These are phyloP conservation scores for Mortierella sp. DNA, from an alignment of 371 early-diverging fungal genomes.

Conservation along the genomic window DNA sequence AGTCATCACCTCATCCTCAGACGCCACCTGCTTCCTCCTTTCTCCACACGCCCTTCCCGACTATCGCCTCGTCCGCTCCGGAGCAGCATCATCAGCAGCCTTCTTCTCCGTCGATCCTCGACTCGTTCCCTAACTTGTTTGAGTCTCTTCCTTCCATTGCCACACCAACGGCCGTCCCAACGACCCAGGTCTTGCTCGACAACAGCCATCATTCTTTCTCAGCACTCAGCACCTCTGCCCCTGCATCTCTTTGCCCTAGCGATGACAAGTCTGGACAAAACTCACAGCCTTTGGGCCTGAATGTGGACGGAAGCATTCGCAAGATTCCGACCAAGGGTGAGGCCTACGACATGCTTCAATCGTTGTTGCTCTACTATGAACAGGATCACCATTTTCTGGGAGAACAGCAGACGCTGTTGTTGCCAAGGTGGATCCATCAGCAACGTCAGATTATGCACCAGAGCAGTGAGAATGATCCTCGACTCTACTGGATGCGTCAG, in stretches of 20 bases:
- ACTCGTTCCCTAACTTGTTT: slow-evolving; percentile 31
- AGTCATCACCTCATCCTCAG: slow-evolving; percentile 12
- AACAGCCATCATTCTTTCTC: neutral
- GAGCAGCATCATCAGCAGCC: slow-evolving; percentile 15
- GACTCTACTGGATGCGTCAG: slow-evolving; percentile 1
- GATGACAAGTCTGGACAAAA: too few species aligned
- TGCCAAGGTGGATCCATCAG: slow-evolving; percentile 47
- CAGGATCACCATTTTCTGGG: slow-evolving; percentile 32
- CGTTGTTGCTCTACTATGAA: slow-evolving; percentile 38
- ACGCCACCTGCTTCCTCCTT: slow-evolving; percentile 5
- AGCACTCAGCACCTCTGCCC: too few species aligned
- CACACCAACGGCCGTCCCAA: neutral
- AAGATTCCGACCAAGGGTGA: slow-evolving; percentile 41
- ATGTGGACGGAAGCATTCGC: slow-evolving; percentile 30
- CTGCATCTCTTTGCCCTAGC: too few species aligned
- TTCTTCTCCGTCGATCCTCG: slow-evolving; percentile 19
- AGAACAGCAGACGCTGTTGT: slow-evolving; percentile 39
- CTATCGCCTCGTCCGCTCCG: slow-evolving; percentile 3
- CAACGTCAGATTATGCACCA: slow-evolving; percentile 34
- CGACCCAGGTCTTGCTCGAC: slow-evolving; percentile 21
- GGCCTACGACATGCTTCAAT: slow-evolving; percentile 38
- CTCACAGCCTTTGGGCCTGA: slow-evolving; percentile 19
- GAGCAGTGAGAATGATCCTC: neutral
- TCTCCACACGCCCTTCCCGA: slow-evolving; percentile 15
- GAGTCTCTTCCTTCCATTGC: slow-evolving; percentile 14